phyloP scores from a whole-genome alignment of 108 stramenopile genomes.

The Cylindrotheca closterium region DNA sequence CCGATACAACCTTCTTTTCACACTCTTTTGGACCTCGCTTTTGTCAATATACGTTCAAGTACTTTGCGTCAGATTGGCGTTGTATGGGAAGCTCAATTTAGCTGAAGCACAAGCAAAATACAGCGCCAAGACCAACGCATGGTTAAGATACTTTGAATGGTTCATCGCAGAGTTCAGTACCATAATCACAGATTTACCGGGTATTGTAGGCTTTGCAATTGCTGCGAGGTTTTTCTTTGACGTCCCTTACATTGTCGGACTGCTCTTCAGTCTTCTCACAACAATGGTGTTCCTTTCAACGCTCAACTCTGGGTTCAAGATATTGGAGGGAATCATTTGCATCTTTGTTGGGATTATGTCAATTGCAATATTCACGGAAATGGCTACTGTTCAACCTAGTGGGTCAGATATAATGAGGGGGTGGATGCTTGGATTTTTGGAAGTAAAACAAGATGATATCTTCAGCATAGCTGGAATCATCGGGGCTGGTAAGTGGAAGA shows the following conservation, averaged over 20 bases:
- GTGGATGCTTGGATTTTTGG: slow-evolving; percentile 53
- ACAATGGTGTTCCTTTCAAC: slow-evolving; percentile 82
- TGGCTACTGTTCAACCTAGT: slow-evolving; percentile 52
- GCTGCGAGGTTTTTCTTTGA: slow-evolving; percentile 61
- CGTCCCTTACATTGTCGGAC: slow-evolving; percentile 59
- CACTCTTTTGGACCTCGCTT: slow-evolving; percentile 65
- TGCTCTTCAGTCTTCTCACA: slow-evolving; percentile 43
- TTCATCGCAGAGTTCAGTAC: slow-evolving; percentile 63
- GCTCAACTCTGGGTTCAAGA: slow-evolving; percentile 60
- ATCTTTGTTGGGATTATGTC: slow-evolving; percentile 76
- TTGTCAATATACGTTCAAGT: slow-evolving; percentile 75
- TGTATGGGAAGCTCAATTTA: slow-evolving; percentile 64
- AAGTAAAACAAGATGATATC: slow-evolving; percentile 48
- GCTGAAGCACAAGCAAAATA: slow-evolving; percentile 60
- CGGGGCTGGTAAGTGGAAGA: slow-evolving; percentile 11
- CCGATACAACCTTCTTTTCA: slow-evolving; percentile 70
- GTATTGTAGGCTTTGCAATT: slow-evolving; percentile 76
- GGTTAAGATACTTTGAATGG: slow-evolving; percentile 46
- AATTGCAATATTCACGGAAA: slow-evolving; percentile 68
- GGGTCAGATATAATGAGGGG: slow-evolving; percentile 47
- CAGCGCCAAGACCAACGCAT: slow-evolving; percentile 2
- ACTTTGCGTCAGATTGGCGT: slow-evolving; percentile 75
- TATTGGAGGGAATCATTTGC: slow-evolving; percentile 68
- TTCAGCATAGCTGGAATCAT: slow-evolving; percentile 70
- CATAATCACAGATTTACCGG: slow-evolving; percentile 77